phyloP scores from a whole-genome alignment of 208 protist species.

The Trichomonas gallinae region DNA sequence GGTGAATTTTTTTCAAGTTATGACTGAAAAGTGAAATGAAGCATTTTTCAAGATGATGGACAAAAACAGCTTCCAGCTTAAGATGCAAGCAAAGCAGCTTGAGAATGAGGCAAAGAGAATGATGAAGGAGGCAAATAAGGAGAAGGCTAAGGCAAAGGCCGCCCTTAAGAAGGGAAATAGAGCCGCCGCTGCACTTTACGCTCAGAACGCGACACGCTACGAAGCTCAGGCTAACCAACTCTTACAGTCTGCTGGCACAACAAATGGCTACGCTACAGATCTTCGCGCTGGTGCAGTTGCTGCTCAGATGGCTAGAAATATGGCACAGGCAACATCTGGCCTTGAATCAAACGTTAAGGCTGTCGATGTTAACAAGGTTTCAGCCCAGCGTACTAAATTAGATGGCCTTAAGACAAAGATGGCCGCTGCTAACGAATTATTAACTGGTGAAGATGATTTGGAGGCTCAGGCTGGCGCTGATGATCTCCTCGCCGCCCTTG shows the following conservation, averaged over 20 bases:
- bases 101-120: background rate
- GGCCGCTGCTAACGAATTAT: background rate
- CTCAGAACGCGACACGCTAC: background rate
- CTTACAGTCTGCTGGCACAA: background rate
- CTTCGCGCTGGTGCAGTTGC: background rate
- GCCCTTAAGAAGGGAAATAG: background rate
- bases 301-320: background rate
- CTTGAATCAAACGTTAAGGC: background rate
- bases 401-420: background rate
- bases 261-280: background rate
- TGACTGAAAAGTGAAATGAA: background rate
- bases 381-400: background rate
- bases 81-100: background rate
- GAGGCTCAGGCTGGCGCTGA: background rate
- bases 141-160: background rate
- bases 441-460: background rate
- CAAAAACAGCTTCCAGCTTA: background rate
- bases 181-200: background rate
- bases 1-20: background rate
- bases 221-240: background rate
- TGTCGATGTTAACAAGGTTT: background rate
- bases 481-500: background rate
- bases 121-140: background rate
- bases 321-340: background rate
- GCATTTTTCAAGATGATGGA: background rate